These are phyloP conservation scores for Mucor velutinosus DNA, from an alignment of 371 early-diverging fungal genomes.

Conservation along the genomic window DNA sequence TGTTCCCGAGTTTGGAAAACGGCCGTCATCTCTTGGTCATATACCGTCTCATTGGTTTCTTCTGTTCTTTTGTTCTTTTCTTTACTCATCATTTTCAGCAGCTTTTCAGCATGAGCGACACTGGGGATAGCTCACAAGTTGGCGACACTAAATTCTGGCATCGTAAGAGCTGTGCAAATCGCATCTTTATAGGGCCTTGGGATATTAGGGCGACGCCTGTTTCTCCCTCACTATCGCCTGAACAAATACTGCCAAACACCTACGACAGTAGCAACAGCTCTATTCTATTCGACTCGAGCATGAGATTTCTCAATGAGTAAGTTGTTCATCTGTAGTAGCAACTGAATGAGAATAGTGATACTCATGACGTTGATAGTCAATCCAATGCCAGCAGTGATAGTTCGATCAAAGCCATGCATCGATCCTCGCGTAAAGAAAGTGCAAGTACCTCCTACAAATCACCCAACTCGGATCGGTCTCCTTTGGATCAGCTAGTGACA, in stretches of 20 bases:
- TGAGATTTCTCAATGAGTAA: conserved; percentile 1
- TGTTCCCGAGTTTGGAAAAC: conserved; percentile 4
- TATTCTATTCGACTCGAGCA: background rate
- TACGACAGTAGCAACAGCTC: background rate
- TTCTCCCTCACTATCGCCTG: background rate
- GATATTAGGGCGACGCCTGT: conserved; percentile 12
- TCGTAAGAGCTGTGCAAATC: conserved; percentile 22
- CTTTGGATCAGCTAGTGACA: background rate
- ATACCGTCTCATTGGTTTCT: conserved; percentile 1
- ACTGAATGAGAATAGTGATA: too few species aligned
- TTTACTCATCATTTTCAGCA: background rate
- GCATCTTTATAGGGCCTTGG: conserved; percentile 42
- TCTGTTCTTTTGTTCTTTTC: conserved; percentile 1
- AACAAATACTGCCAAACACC: background rate
- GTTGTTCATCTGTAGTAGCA: too few species aligned
- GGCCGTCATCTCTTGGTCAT: conserved; percentile 1
- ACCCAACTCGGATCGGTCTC: background rate
- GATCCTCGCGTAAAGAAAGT: background rate
- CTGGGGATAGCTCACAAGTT: background rate
- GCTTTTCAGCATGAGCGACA: background rate
- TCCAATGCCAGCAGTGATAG: background rate
- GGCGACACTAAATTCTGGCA: conserved; percentile 13
- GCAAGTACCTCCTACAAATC: background rate
- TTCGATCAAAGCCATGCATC: background rate
- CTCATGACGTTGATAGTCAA: too few species aligned